Evolutionary conservation across 768 basidiomycete genomes (phyloP), one percentile per base, ranked within the genome.

Genomic region (Leccinum disarticulatum): DNA sequence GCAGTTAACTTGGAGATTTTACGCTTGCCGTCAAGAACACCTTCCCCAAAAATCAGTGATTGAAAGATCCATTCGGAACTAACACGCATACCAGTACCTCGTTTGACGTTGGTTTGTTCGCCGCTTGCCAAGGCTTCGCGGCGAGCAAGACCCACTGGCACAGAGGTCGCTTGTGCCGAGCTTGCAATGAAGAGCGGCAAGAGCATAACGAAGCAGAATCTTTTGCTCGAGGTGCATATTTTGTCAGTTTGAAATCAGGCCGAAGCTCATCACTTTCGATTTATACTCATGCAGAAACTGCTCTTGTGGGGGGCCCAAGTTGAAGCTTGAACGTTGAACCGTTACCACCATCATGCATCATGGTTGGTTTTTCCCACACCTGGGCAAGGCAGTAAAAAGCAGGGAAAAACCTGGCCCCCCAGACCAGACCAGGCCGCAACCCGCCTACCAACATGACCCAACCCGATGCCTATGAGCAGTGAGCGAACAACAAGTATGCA

Each of bases 111-210:
- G 46, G 11, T 47, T 15, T 11, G 0, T 47, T 25, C 46, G 19
- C 11, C 17, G 13, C 46, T 19, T 15, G 6, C 25, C 2, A 15
- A 14, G 25, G 25, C n/a, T 17, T 47, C 50, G 6, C 27, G 33
- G 10, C 2, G 19, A 36, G 33, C 33, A 3, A 46, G 38, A 10
- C 10, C 30, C 31, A 33, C 31, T 30, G 7, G 28, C 7, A 43
- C 52, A 54, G 60, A 38, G 17, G 7, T 3, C 6, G 52, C 57
- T 51, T 50, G 60, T 11, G 30, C 57, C 14, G 31, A n/a, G 15
- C 52, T 59, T 11, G 27, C 10, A 4, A 59, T 19, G 35, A 49
- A 49, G 35, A 61, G 36, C 28, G 30, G 36, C 31, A 59, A 35
- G 30, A 61, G 15, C 11, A 15, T 38, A 38, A 17, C 3, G 13